Conservation (phyloP, 805 yeast species). For the Hermanozyma aechmeae region DNA sequence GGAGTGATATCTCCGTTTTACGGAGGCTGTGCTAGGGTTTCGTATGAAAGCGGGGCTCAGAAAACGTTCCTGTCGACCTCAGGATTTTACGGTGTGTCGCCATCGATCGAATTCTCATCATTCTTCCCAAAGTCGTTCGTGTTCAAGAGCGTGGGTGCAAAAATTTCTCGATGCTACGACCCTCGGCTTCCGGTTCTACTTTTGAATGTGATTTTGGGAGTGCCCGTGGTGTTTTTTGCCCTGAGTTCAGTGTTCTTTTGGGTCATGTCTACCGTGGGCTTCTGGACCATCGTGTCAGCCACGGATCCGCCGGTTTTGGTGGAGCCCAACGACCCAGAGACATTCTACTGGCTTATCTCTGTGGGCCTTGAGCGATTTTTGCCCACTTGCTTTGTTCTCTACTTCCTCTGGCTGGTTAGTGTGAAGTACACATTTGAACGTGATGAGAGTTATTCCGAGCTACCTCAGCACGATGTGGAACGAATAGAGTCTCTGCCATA, state of each 20-base stretch:
- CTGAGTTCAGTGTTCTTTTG: constrained; percentile 40
- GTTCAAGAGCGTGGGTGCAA: constrained; percentile 35
- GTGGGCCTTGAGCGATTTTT: constrained; percentile 64
- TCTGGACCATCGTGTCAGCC: constrained; percentile 71
- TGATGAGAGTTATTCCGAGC: not conserved
- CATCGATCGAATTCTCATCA: constrained; percentile 51
- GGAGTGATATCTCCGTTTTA: constrained; percentile 62
- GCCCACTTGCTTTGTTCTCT: constrained; percentile 64
- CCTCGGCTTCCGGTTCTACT: constrained; percentile 50
- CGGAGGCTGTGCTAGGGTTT: constrained; percentile 72
- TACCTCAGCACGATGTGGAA: constrained; percentile 1
- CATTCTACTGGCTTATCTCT: constrained; percentile 55
- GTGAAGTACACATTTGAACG: constrained; percentile 37
- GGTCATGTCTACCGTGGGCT: constrained; percentile 55
- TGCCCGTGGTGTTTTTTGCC: constrained; percentile 50
- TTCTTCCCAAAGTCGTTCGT: constrained; percentile 69
- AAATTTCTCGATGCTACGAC: constrained; percentile 53
- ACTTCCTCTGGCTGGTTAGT: constrained; percentile 57
- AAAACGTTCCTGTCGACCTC: constrained; percentile 34
- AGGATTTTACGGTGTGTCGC: constrained; percentile 47
- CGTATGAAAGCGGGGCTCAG: constrained; percentile 45
- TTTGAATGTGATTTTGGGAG: constrained; percentile 53
- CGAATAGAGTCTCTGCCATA: not conserved
- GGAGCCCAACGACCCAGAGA: constrained; percentile 43
- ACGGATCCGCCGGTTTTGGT: constrained; percentile 71